Percentiles rank a stretch among this genome's conserved stretches.
Evolutionary conservation across 1,284 basidiomycete genomes (phyloP).

Genomic region (Caloboletus firmus): DNA sequence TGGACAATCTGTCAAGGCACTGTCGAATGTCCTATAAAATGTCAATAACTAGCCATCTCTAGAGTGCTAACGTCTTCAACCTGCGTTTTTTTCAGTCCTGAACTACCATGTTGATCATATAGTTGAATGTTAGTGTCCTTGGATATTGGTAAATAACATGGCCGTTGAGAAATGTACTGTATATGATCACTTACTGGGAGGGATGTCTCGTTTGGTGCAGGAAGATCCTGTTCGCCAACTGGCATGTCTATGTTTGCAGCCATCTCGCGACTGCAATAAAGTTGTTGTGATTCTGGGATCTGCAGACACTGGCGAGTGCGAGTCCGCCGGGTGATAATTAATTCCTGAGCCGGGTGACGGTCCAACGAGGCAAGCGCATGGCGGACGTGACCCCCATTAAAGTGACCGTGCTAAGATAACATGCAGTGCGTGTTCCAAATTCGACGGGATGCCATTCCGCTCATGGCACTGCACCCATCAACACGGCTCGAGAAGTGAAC

Average conservation of each 20-base stretch:
- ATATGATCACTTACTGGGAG: conserved; percentile 11
- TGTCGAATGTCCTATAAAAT: conserved; percentile 12
- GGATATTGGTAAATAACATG: conserved; percentile 9
- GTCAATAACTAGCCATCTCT: conserved; percentile 2
- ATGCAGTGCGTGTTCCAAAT: not conserved
- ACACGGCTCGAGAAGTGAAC: not conserved
- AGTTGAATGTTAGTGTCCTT: conserved; percentile 8
- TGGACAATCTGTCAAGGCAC: conserved; percentile 13
- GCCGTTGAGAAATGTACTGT: not conserved
- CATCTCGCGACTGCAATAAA: not conserved
- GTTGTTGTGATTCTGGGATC: not conserved
- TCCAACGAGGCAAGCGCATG: conserved; percentile 12
- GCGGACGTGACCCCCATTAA: not conserved
- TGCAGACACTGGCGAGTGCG: not conserved
- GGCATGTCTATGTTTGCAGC: not conserved
- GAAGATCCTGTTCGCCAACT: not conserved
- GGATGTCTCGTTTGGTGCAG: not conserved
- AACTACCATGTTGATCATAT: not conserved
- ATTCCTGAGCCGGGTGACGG: not conserved
- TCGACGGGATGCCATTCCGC: not conserved
- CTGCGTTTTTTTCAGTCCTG: conserved; percentile 1
- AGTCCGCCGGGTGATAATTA: not conserved
- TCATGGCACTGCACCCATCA: too few species aligned
- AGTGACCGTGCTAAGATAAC: too few species aligned
- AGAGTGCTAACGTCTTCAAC: not conserved